These are phyloP conservation scores for Skeletonema marinoi DNA, from an alignment of 108 stramenopile genomes.

Conservation along the genomic window DNA sequence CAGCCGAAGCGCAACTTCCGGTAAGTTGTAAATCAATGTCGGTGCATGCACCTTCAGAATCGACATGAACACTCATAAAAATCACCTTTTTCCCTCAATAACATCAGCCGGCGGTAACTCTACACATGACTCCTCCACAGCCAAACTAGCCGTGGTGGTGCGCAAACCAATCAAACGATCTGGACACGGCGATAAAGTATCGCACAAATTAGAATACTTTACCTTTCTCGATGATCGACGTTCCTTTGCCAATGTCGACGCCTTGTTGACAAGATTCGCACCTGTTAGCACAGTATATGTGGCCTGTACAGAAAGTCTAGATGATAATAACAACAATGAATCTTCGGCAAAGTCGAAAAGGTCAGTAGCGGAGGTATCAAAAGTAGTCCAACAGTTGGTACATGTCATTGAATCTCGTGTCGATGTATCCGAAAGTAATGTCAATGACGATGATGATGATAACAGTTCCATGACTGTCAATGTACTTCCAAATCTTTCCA, in stretches of 20 bases:
- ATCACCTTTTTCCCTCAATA: background rate
- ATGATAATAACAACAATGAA: background rate
- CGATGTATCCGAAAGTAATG: conserved; percentile 15
- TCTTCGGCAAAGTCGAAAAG: background rate
- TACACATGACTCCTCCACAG: conserved; percentile 20
- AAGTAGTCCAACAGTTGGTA: conserved; percentile 9
- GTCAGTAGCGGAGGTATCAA: conserved; percentile 14
- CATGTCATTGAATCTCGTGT: conserved; percentile 44
- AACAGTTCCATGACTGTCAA: background rate
- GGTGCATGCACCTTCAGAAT: background rate
- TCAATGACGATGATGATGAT: conserved; percentile 1
- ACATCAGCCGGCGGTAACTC: conserved; percentile 19
- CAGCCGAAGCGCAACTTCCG: conserved; percentile 20
- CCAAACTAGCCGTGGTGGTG: conserved; percentile 46
- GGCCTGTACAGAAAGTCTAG: conserved; percentile 38
- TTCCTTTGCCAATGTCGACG: conserved; percentile 69
- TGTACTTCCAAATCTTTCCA: conserved; percentile 17
- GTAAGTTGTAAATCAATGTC: background rate
- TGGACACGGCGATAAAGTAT: conserved; percentile 39
- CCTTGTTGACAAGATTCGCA: conserved; percentile 56
- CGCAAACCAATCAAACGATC: conserved; percentile 44
- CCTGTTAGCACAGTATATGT: conserved; percentile 44
- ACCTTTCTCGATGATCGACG: conserved; percentile 63
- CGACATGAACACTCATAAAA: background rate
- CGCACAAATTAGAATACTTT: conserved; percentile 53